Conservation (phyloP, 495 filamentous ascomycete species). For the Hyaloscypha bicolor region DNA sequence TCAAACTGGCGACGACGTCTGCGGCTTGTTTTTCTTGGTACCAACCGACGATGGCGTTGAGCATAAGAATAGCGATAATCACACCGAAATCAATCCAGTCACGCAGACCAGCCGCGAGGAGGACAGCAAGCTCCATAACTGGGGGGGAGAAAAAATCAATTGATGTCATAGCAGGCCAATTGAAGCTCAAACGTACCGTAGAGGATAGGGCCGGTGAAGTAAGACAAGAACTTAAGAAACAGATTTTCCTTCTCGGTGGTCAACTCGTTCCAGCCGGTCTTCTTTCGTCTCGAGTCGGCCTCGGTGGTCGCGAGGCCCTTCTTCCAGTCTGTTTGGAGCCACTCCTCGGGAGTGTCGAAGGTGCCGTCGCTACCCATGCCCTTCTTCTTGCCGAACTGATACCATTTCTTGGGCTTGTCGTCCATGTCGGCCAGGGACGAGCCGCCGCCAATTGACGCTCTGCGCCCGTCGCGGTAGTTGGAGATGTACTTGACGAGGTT, state of each 20-base stretch:
- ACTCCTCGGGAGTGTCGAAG: conserved; percentile 67
- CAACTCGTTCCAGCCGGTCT: conserved; percentile 75
- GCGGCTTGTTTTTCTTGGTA: conserved; percentile 88
- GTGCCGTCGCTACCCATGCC: conserved; percentile 31
- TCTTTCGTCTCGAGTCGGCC: conserved; percentile 67
- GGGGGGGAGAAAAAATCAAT: conserved; percentile 18
- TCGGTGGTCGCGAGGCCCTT: conserved; percentile 59
- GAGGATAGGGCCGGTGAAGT: conserved; percentile 82
- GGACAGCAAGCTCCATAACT: conserved; percentile 87
- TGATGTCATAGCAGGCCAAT: neutral
- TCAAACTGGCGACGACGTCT: conserved; percentile 77
- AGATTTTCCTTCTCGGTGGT: conserved; percentile 75
- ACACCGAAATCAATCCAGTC: conserved; percentile 86
- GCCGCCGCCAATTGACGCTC: conserved; percentile 57
- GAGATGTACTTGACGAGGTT: conserved; percentile 66
- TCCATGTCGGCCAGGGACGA: conserved; percentile 38
- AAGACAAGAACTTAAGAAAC: conserved; percentile 75
- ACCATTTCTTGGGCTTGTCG: conserved; percentile 51
- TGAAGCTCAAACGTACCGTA: conserved; percentile 60
- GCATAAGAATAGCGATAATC: conserved; percentile 76
- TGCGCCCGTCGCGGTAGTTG: conserved; percentile 61
- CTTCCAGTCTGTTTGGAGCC: conserved; percentile 72
- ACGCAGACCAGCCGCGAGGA: conserved; percentile 76
- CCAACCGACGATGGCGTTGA: conserved; percentile 84
- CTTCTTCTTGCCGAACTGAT: conserved; percentile 56